Conservation (phyloP, 2,329 filamentous ascomycete species). For the Sarocladium brachiariae region DNA sequence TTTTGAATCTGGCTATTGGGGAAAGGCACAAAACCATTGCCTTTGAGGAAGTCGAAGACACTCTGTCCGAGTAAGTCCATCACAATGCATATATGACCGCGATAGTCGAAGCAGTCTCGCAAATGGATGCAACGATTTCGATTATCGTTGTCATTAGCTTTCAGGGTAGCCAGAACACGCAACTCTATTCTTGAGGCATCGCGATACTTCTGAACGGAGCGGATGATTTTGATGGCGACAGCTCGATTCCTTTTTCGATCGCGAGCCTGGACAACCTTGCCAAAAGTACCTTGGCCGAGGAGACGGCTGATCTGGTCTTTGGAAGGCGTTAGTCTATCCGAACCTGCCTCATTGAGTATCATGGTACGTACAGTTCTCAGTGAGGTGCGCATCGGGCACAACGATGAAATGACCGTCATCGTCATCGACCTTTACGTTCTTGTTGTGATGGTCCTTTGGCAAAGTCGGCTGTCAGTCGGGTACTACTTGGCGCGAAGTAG, state of each 20-base stretch:
- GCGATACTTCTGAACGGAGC: constrained; percentile 95
- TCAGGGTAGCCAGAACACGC: constrained; percentile 82
- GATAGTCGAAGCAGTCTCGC: constrained; percentile 93
- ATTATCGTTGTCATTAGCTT: constrained; percentile 85
- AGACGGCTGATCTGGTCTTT: constrained; percentile 82
- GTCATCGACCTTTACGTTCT: constrained; percentile 77
- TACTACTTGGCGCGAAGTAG: no score
- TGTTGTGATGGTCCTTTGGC: constrained; percentile 37
- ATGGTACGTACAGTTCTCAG: constrained; percentile 71
- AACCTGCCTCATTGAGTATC: neutral
- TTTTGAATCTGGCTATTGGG: constrained; percentile 97
- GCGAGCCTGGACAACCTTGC: constrained; percentile 91
- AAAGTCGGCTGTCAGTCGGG: no score
- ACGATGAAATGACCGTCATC: constrained; percentile 98
- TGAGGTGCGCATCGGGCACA: constrained; percentile 75
- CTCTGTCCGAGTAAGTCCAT: constrained; percentile 81
- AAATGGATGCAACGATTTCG: constrained; percentile 95
- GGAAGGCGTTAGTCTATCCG: constrained; percentile 15
- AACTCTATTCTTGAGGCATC: constrained; percentile 94
- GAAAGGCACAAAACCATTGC: constrained; percentile 91
- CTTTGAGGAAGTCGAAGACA: constrained; percentile 96
- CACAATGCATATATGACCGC: constrained; percentile 88
- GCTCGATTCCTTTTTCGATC: constrained; percentile 69
- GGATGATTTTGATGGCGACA: constrained; percentile 96
- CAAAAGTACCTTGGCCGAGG: constrained; percentile 94